phyloP scores from a whole-genome alignment of 805 yeast species.

The Barnettozyma sucrosica region DNA sequence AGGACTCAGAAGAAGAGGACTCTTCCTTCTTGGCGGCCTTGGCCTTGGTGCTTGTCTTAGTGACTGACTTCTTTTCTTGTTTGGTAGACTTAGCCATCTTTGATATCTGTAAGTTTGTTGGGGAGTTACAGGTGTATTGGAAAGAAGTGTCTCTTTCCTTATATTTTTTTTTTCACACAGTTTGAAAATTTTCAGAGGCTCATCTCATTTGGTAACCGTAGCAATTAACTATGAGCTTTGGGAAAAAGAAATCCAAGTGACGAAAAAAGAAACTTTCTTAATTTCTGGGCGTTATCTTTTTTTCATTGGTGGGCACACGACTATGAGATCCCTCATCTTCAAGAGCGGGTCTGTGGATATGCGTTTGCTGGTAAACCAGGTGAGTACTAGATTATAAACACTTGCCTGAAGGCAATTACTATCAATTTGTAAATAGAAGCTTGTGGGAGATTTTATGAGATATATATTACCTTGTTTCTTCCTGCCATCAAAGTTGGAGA shows the following conservation, averaged over 20 bases:
- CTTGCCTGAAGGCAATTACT: no score
- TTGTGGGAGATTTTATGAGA: no score
- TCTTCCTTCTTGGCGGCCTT: slow-evolving; percentile 21
- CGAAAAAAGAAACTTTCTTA: not conserved
- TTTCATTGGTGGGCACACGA: not conserved
- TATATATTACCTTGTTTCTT: no score
- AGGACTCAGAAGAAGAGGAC: slow-evolving; percentile 24
- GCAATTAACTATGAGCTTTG: not conserved
- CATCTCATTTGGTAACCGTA: slow-evolving; percentile 2
- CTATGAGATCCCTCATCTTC: not conserved
- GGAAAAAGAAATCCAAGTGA: not conserved
- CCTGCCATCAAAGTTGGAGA: no score
- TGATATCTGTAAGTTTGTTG: not conserved
- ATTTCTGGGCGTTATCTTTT: not conserved
- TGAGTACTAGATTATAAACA: no score
- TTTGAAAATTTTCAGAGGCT: slow-evolving; percentile 3
- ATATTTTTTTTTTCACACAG: not conserved
- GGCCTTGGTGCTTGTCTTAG: slow-evolving; percentile 15
- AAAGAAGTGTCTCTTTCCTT: not conserved
- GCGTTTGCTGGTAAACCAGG: no score
- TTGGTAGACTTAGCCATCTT: slow-evolving; percentile 22
- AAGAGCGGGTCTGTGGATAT: no score
- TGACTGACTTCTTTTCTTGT: slow-evolving; percentile 17
- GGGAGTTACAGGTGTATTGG: not conserved
- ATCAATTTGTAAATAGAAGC: no score